These are phyloP conservation scores for Suhomyces kilbournensis DNA, from an alignment of 805 yeast species.

Conservation along the genomic window DNA sequence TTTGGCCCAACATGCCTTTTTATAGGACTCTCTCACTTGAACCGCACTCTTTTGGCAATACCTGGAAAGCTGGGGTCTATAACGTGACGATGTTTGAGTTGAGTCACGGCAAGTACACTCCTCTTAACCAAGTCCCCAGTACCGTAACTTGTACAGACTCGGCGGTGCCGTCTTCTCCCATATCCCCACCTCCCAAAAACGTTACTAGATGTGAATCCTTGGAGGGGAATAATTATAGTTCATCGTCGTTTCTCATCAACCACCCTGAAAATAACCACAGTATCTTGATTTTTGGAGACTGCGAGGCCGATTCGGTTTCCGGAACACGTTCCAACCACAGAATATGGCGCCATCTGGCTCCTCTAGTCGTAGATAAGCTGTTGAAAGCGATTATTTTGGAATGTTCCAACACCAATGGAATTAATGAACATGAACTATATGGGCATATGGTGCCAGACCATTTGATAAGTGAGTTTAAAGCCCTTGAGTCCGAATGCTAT, in stretches of 20 bases:
- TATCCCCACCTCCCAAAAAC: neutral
- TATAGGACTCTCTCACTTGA: conserved; percentile 23
- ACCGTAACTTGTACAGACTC: too few species aligned
- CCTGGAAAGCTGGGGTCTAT: conserved; percentile 13
- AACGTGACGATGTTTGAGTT: conserved; percentile 29
- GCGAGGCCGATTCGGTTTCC: conserved; percentile 64
- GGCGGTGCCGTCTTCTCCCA: neutral
- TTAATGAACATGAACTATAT: conserved; percentile 46
- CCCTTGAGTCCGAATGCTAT: conserved; percentile 17
- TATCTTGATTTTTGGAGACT: conserved; percentile 76
- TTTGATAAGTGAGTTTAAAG: conserved; percentile 54
- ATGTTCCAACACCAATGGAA: conserved; percentile 54
- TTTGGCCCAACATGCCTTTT: conserved; percentile 74
- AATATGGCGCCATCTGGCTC: conserved; percentile 60
- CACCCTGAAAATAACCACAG: conserved; percentile 29
- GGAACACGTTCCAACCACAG: conserved; percentile 28
- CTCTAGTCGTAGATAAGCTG: conserved; percentile 31
- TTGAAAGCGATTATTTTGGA: conserved; percentile 67
- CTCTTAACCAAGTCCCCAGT: neutral
- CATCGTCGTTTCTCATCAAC: conserved; percentile 60
- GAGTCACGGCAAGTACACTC: conserved; percentile 28
- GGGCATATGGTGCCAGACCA: conserved; percentile 79
- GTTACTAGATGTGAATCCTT: neutral
- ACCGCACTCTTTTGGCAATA: conserved; percentile 10
- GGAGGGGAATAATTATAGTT: conserved; percentile 32